These are phyloP conservation scores for Eimeria acervulina DNA, from an alignment of 169 alveolate genomes.

Conservation along the genomic window DNA sequence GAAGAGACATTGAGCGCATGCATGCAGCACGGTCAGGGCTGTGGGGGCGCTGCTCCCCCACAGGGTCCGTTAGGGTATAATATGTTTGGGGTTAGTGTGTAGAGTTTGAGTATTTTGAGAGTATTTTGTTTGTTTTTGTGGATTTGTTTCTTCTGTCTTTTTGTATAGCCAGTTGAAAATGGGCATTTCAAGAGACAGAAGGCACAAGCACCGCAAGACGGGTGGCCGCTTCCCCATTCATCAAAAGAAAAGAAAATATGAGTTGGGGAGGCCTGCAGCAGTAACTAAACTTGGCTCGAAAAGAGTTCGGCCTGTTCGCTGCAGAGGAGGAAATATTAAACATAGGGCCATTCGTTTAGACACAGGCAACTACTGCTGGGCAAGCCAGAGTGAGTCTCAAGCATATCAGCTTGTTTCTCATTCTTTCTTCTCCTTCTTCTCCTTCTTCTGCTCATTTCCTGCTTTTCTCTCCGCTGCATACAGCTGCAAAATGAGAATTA, in stretches of 20 bases:
- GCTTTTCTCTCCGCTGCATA: background rate
- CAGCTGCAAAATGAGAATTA: no score
- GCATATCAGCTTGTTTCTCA: background rate
- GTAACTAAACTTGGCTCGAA: conserved; percentile 98
- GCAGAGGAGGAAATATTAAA: conserved; percentile 97
- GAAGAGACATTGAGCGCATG: no score
- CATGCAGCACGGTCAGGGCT: background rate
- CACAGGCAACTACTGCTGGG: conserved; percentile 99
- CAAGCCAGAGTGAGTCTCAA: conserved; percentile 92
- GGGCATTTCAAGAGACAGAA: conserved; percentile 99
- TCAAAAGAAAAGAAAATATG: conserved; percentile 99
- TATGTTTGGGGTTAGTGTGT: background rate
- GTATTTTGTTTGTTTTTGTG: background rate
- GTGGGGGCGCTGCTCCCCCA: conserved; percentile 10
- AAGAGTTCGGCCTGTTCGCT: conserved; percentile 97
- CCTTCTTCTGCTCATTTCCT: background rate
- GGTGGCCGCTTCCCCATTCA: conserved; percentile 99
- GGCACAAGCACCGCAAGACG: conserved; percentile 99
- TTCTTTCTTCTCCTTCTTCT: background rate
- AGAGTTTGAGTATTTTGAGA: background rate
- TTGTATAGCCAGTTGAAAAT: conserved; percentile 84
- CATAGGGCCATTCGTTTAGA: conserved; percentile 98
- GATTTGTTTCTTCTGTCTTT: background rate
- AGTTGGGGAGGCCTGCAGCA: conserved; percentile 99
- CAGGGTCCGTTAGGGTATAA: background rate